Percentiles rank a stretch among this genome's conserved stretches.
These are phyloP conservation scores for Ogataea trehaloabstinens DNA, from an alignment of 805 yeast genomes.

Conservation along the genomic window DNA sequence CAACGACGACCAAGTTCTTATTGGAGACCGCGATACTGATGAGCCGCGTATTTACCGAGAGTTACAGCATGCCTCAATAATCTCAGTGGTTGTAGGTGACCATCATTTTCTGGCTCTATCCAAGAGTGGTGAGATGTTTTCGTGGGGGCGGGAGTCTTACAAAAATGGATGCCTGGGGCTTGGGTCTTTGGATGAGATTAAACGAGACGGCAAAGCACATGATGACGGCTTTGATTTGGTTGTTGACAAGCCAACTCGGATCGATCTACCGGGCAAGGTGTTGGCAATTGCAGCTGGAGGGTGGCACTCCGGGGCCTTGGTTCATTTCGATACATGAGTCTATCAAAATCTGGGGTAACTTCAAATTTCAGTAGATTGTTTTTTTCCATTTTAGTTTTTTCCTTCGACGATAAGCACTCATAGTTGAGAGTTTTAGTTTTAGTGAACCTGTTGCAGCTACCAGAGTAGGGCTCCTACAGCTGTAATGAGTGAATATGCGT, in stretches of 20 bases:
- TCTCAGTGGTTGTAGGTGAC: constrained; percentile 67
- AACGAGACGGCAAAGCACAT: constrained; percentile 21
- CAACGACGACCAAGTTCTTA: constrained; percentile 44
- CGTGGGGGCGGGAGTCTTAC: constrained; percentile 69
- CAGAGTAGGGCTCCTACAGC: not conserved
- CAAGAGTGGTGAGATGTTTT: constrained; percentile 50
- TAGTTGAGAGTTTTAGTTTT: not conserved
- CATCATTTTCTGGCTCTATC: constrained; percentile 67
- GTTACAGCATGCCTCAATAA: constrained; percentile 46
- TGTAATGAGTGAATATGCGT: constrained; percentile 20
- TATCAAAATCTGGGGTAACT: not conserved
- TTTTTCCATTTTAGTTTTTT: not conserved
- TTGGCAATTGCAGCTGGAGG: constrained; percentile 71
- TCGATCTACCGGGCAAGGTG: constrained; percentile 43
- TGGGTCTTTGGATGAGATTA: constrained; percentile 34
- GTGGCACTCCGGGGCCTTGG: constrained; percentile 75
- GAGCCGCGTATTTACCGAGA: constrained; percentile 38
- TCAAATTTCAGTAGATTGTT: not conserved
- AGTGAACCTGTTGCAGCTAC: not conserved
- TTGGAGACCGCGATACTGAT: constrained; percentile 35
- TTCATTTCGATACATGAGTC: constrained; percentile 18
- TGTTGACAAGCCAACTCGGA: constrained; percentile 40
- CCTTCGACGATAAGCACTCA: too few species aligned
- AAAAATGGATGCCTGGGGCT: constrained; percentile 72
- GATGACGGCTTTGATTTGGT: constrained; percentile 35